Percentiles rank a stretch among this genome's conserved stretches.
Evolutionary conservation across 805 yeast genomes (phyloP).

Genomic region (Pichia nakasei): DNA sequence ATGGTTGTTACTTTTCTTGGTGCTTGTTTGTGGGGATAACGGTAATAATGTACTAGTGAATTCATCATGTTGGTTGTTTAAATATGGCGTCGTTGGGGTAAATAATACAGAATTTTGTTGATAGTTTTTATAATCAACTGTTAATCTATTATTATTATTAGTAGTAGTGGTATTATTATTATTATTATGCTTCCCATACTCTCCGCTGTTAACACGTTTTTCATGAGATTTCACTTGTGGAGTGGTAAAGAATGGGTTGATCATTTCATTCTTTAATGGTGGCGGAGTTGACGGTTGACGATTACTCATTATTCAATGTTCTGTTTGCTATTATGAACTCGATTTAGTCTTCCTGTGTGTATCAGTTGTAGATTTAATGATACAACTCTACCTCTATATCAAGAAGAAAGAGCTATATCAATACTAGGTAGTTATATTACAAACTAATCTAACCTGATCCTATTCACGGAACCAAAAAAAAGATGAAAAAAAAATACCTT

Average conservation of each 20-base stretch:
- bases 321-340: too few species aligned
- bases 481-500: too few species aligned
- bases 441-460: too few species aligned
- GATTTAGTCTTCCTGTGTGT: too few species aligned
- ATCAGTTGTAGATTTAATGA: too few species aligned
- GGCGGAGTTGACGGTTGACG: constrained; percentile 23
- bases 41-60: background rate
- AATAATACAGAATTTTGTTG: constrained; percentile 1
- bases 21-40: constrained; percentile 10
- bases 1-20: constrained; percentile 1
- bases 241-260: constrained; percentile 3
- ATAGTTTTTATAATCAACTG: background rate
- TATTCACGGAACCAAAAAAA: too few species aligned
- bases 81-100: constrained; percentile 11
- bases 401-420: too few species aligned
- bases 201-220: background rate
- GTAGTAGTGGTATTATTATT: background rate
- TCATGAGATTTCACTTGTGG: background rate
- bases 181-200: background rate
- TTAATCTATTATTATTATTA: background rate
- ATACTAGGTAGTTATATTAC: too few species aligned
- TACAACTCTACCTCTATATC: too few species aligned
- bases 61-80: background rate
- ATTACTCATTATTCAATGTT: constrained; percentile 3
- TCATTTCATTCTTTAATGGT: constrained; percentile 1